phyloP scores from a whole-genome alignment of 306 rosid species.

The Trichosanthes truncata region DNA sequence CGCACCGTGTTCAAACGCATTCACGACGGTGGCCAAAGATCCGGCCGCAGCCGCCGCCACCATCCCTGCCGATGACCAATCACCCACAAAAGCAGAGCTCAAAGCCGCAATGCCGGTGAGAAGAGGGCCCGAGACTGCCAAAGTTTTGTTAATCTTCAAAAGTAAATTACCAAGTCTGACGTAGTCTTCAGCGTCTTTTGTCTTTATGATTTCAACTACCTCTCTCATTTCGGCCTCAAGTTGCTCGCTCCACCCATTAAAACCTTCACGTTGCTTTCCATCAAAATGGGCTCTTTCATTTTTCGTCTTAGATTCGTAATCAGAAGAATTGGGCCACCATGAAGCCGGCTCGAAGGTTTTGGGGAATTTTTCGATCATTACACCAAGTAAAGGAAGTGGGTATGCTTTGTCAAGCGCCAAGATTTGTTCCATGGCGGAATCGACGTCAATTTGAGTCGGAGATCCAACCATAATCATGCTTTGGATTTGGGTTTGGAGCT shows the following conservation, averaged over 20 bases:
- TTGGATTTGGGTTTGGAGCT: constrained; percentile 30
- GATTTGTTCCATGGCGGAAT: constrained; percentile 34
- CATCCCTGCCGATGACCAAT: constrained; percentile 14
- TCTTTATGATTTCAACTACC: constrained; percentile 33
- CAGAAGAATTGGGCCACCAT: constrained; percentile 56
- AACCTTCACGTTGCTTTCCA: background rate
- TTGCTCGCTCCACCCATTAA: constrained; percentile 53
- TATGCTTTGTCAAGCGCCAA: constrained; percentile 57
- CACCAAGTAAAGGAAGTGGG: constrained; percentile 72
- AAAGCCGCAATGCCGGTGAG: constrained; percentile 57
- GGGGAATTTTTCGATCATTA: constrained; percentile 67
- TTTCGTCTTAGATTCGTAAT: background rate
- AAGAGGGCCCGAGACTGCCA: constrained; percentile 63
- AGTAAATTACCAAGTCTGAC: constrained; percentile 49
- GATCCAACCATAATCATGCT: constrained; percentile 21
- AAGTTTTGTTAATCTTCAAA: constrained; percentile 43
- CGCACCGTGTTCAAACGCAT: constrained; percentile 48
- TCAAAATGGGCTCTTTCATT: background rate
- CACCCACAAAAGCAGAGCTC: constrained; percentile 34
- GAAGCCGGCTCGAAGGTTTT: constrained; percentile 38
- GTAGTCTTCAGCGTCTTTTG: constrained; percentile 54
- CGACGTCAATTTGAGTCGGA: constrained; percentile 33
- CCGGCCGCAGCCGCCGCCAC: constrained; percentile 48
- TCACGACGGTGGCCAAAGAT: constrained; percentile 34
- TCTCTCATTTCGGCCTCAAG: constrained; percentile 50